Evolutionary conservation across 192 early-diverging fungal species (phyloP), one percentile per base, ranked within the genome.

Genomic region (Gonapodya sp.): DNA sequence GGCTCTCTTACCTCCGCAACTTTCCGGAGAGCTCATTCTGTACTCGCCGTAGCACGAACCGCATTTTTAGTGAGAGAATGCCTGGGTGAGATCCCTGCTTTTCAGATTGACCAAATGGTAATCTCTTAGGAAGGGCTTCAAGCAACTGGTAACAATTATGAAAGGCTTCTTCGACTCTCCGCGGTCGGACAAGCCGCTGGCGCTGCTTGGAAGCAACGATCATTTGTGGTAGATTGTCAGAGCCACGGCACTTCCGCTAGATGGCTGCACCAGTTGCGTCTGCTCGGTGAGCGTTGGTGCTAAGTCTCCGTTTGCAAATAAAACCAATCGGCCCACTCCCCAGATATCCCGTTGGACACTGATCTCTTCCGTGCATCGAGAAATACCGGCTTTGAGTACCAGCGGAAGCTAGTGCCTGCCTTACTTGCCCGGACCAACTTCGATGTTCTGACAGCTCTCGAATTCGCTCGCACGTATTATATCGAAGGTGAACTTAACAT

Each of bases 201-300:
- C 72, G 80, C 84, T 1, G 86, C 89, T 1, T 94, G 93, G 93
- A 87, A 89, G 73, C 92, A 93, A 84, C 88, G 89, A 16, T 84
- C 85, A 0, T 86, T 93, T 37, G 88, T 89, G 73, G 88, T 91
- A 34, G 85, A 84, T 36, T 93, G 92, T 80, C 82, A 86, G 72
- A 78, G 88, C 0, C 83, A 92, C 18, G 90, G 89, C 0, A 86
- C 86, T 0, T 87, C 92, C n/a, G 88, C 92, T 2, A 82, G 86
- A 35, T 94, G 93, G 93, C 89, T 87, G 84, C 86, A 90, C 36
- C 92, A 93, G 80, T 80, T 93, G 64, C 84, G 86, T 79, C 83
- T 93, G 31, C 79, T 93, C 31, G 81, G 87, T 87, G 36, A 36
- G 80, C 16, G n/a, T 79, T 79, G 18, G 18, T 84, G 36, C 30